phyloP scores from a whole-genome alignment of 116 monocot species.

The Papilionanthe hybrid region DNA sequence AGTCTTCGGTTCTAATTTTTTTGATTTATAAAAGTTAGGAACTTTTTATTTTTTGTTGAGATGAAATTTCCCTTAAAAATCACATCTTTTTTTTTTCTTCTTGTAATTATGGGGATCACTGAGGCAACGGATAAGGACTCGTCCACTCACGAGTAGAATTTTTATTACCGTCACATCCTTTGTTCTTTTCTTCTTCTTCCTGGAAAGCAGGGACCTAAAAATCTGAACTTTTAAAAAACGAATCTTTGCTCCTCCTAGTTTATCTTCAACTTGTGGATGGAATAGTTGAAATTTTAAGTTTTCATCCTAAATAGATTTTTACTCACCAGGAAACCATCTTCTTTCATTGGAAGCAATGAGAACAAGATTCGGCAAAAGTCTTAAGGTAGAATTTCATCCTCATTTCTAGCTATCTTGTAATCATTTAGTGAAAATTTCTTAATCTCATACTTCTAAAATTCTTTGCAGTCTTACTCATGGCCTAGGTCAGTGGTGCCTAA shows the following conservation, averaged over 20 bases:
- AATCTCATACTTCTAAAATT: neutral
- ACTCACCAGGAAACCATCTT: constrained; percentile 5
- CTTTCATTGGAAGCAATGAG: constrained; percentile 7
- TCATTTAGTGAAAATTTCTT: neutral
- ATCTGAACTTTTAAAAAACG: neutral
- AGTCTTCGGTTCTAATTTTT: neutral
- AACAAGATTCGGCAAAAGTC: constrained; percentile 6
- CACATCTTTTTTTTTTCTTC: no score
- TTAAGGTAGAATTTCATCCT: neutral
- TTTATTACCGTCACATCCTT: neutral
- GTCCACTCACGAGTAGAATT: neutral
- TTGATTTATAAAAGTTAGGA: neutral
- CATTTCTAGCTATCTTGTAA: neutral
- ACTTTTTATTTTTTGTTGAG: neutral
- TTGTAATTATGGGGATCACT: neutral
- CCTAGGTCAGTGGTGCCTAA: constrained; percentile 31
- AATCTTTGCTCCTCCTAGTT: neutral
- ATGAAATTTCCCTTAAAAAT: neutral
- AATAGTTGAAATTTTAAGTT: neutral
- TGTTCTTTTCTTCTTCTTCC: neutral
- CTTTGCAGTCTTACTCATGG: constrained; percentile 28
- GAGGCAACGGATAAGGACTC: neutral
- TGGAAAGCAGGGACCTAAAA: neutral
- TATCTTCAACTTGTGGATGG: neutral
- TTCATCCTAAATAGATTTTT: constrained; percentile 2